These are phyloP conservation scores for Chaetoceros muelleri DNA, from an alignment of 108 stramenopile genomes.

Conservation along the genomic window DNA sequence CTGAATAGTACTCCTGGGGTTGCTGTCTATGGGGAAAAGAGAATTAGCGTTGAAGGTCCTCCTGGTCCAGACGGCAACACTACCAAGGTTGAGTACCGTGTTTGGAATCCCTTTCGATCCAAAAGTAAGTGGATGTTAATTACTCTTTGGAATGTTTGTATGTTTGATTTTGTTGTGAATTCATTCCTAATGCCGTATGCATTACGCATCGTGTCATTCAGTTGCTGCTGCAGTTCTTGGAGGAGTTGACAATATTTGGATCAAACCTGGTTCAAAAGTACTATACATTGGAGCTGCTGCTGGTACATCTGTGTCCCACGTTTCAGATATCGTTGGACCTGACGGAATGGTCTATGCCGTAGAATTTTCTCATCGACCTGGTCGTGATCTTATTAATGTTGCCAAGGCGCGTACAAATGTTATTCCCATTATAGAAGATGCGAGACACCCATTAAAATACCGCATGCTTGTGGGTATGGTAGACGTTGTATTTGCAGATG, in stretches of 20 bases:
- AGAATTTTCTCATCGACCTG: slow-evolving; percentile 98
- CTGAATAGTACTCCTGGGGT: slow-evolving; percentile 95
- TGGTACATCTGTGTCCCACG: slow-evolving; percentile 98
- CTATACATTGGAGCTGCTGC: slow-evolving; percentile 99
- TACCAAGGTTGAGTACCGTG: slow-evolving; percentile 97
- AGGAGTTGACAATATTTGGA: slow-evolving; percentile 97
- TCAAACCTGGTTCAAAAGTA: slow-evolving; percentile 93
- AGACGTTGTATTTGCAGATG: slow-evolving; percentile 97
- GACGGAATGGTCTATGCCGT: slow-evolving; percentile 96
- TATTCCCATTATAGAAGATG: slow-evolving; percentile 99
- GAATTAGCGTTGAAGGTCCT: slow-evolving; percentile 89
- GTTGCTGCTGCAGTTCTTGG: slow-evolving; percentile 98
- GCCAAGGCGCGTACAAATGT: slow-evolving; percentile 98
- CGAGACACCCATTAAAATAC: slow-evolving; percentile 98
- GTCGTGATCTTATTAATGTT: slow-evolving; percentile 97
- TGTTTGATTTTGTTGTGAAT: slow-evolving; percentile 6
- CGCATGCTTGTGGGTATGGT: slow-evolving; percentile 99
- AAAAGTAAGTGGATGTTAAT: slow-evolving; percentile 42
- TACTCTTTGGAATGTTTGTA: slow-evolving; percentile 3
- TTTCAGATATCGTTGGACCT: slow-evolving; percentile 98
- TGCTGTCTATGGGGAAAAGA: slow-evolving; percentile 98
- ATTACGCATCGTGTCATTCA: slow-evolving; percentile 4
- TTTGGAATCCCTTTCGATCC: slow-evolving; percentile 99
- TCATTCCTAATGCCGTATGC: neutral
- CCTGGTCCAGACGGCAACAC: slow-evolving; percentile 77